phyloP scores from a whole-genome alignment of 2,329 filamentous ascomycete genomes.

The Zasmidium cellare region DNA sequence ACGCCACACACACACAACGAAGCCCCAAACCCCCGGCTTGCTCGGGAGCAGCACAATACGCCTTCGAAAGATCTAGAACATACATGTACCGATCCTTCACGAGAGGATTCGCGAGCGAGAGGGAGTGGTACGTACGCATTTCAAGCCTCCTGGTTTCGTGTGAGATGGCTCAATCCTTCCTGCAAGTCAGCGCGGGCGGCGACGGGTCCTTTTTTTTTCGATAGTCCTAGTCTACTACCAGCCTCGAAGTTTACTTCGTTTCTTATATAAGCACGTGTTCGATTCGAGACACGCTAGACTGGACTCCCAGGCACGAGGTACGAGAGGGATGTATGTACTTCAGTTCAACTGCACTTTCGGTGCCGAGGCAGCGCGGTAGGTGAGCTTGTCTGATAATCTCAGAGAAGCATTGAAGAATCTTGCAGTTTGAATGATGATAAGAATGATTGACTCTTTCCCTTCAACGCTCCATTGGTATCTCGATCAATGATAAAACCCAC shows the following conservation, averaged over 20 bases:
- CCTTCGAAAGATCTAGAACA: not conserved
- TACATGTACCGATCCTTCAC: not conserved
- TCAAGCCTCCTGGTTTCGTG: not conserved
- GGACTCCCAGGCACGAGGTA: not conserved
- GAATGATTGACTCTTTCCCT: not conserved
- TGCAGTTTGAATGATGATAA: not conserved
- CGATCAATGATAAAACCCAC: not conserved
- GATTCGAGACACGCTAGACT: too few relatives aligned
- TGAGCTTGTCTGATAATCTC: too few relatives aligned
- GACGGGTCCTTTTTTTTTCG: not conserved
- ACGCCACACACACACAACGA: not conserved
- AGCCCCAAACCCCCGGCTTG: not conserved
- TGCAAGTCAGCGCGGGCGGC: not conserved
- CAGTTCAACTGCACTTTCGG: too few relatives aligned
- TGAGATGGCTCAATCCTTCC: not conserved
- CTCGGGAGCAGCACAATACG: not conserved
- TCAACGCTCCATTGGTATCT: constrained; percentile 1
- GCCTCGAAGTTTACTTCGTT: too few relatives aligned
- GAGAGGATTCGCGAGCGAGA: too few relatives aligned
- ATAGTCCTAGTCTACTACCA: not conserved
- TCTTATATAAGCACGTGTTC: too few relatives aligned
- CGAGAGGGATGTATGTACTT: not conserved
- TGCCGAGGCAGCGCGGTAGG: not conserved
- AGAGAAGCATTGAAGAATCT: not conserved
- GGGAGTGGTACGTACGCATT: not conserved